Conservation (phyloP, 2,329 filamentous ascomycete genomes). For the Trichophyton simii region DNA sequence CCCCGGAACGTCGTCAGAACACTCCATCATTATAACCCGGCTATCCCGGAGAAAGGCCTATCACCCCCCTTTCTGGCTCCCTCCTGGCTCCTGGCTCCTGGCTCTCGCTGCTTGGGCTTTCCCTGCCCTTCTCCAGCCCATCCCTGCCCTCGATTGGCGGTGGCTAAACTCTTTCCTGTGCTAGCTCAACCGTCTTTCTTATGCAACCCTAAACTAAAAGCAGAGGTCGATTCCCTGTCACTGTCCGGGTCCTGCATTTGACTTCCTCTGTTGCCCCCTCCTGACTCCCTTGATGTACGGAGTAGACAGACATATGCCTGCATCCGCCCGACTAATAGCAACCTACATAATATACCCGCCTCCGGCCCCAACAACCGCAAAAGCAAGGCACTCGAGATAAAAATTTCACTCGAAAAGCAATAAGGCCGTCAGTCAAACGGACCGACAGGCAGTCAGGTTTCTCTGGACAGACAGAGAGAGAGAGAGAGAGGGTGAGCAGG, state of each 20-base stretch:
- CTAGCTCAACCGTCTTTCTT: slow-evolving; percentile 2
- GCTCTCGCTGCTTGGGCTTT: neutral
- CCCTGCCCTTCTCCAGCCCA: neutral
- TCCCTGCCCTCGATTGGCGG: slow-evolving; percentile 3
- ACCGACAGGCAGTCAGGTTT: neutral
- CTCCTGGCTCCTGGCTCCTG: neutral
- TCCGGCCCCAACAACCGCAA: slow-evolving; percentile 4
- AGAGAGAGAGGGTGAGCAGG: neutral
- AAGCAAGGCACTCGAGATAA: neutral
- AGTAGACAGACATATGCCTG: neutral
- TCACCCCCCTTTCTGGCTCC: too few relatives aligned
- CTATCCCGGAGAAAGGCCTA: neutral
- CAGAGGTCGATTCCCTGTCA: neutral
- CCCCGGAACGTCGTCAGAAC: neutral
- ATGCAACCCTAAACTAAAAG: slow-evolving; percentile 7
- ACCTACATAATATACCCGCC: slow-evolving; percentile 3
- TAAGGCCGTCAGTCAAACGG: neutral
- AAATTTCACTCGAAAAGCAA: slow-evolving; percentile 1
- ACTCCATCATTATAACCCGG: neutral
- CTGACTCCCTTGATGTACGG: neutral
- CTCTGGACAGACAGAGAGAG: neutral
- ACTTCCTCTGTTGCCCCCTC: neutral
- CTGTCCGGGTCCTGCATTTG: slow-evolving; percentile 3
- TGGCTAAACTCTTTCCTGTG: slow-evolving; percentile 1
- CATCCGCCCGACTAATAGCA: slow-evolving; percentile 4